Evolutionary conservation across 805 yeast genomes (phyloP), one percentile per base, ranked within the genome.

Genomic region (Candida vartiovaarae): DNA sequence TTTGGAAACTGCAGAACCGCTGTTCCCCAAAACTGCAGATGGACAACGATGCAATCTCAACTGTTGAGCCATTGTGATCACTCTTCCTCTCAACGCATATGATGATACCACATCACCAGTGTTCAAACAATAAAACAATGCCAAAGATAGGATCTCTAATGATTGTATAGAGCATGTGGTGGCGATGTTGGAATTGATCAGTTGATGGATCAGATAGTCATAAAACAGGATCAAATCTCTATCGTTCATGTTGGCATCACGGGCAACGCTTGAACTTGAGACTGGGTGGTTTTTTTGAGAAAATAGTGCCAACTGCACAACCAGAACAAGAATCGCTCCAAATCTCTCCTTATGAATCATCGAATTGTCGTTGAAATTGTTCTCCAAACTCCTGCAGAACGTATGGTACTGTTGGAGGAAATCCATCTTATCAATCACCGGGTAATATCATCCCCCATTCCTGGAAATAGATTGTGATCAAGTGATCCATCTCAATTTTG

Each of bases 31-130:
- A 4, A 86, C 89, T 0, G 91, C 91, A 4, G 90, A 80, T 8
- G 95, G 95, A 61, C 95, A 84, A 52, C 95, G 71, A 59, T 88
- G 95, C 37, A 89, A 67, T 53, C 96, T 75, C 42, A 89, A 66
- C 53, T 88, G 93, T 54, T 86, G 95, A 4, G 90, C 82, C 90
- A 86, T 84, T 27, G 88, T 80, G 9, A 83, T 77, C 6, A 83
- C 80, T 52, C 80, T 71, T 36, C 91, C 90, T 46, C 95, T 71
- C 35, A 84, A 69, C 42, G 82, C 83, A 65, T 87, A 88, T 47
- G 88, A 72, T 2, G 87, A 80, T 7, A 80, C 72, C 36, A 80
- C 74, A 59, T 84, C 89, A 20, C 95, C 95, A 5, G 76, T 75
- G 33, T 81, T 80, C 32, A 84, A 64, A 57, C 85, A 81, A 56